A percentile compares a stretch with the other conserved stretches of the same genome.
Evolutionary conservation across 345 rosid species (phyloP).

Genomic region (Gossypium thurberi): DNA sequence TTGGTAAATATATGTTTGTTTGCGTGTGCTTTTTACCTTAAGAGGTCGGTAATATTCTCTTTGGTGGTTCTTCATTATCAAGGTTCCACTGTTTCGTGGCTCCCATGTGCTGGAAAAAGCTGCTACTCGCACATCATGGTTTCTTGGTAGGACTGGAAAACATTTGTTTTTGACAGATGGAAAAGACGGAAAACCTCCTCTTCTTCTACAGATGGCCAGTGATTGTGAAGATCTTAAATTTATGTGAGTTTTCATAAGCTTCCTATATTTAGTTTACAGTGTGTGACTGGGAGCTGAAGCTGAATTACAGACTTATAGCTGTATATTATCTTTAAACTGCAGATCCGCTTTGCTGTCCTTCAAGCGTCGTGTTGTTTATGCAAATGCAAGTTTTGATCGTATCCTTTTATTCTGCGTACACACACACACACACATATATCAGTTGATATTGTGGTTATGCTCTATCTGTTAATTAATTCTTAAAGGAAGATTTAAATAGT

Average conservation of each 20-base stretch:
- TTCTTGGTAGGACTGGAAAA: slow-evolving; percentile 76
- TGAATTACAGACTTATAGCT: slow-evolving; percentile 1
- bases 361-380: slow-evolving; percentile 68
- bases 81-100: slow-evolving; percentile 80
- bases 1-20: neutral
- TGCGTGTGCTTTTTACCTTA: neutral
- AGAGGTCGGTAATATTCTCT: slow-evolving; percentile 5
- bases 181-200: slow-evolving; percentile 55
- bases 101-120: slow-evolving; percentile 49
- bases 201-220: slow-evolving; percentile 67
- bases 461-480: neutral
- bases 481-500: neutral
- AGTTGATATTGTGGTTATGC: neutral
- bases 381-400: slow-evolving; percentile 74
- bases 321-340: slow-evolving; percentile 22
- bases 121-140: slow-evolving; percentile 51
- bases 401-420: slow-evolving; percentile 35
- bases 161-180: slow-evolving; percentile 71
- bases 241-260: slow-evolving; percentile 47
- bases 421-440: neutral
- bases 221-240: slow-evolving; percentile 68
- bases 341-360: slow-evolving; percentile 85
- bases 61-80: slow-evolving; percentile 5
- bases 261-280: slow-evolving; percentile 1
- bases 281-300: neutral